These are phyloP conservation scores for Macrophomina phaseolina DNA, from an alignment of 2,329 filamentous ascomycete species.

Conservation along the genomic window DNA sequence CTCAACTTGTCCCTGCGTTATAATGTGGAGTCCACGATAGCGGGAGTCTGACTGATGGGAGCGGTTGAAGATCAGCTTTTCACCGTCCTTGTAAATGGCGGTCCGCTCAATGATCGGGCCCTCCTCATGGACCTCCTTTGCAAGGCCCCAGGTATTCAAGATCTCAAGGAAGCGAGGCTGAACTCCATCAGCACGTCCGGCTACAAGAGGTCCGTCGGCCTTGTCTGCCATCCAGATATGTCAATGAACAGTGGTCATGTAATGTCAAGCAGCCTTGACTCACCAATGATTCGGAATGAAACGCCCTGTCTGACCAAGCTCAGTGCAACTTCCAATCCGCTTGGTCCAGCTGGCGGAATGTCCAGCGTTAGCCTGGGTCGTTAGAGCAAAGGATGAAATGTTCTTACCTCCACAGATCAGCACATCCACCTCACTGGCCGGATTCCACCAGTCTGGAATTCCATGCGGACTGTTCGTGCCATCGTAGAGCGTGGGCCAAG, in stretches of 20 bases:
- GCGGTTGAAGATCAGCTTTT: conserved; percentile 36
- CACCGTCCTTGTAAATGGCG: conserved; percentile 39
- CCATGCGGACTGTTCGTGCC: conserved; percentile 39
- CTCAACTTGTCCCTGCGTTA: conserved; percentile 47
- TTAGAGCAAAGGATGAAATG: background rate
- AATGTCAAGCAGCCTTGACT: background rate
- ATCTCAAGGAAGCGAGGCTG: conserved; percentile 32
- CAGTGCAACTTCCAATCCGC: conserved; percentile 39
- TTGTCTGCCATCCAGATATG: conserved; percentile 32
- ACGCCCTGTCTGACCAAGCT: conserved; percentile 42
- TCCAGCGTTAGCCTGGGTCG: conserved; percentile 11
- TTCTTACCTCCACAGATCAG: conserved; percentile 42
- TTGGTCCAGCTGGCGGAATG: conserved; percentile 36
- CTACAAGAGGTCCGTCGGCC: conserved; percentile 34
- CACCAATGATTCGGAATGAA: conserved; percentile 43
- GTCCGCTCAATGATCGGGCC: conserved; percentile 42
- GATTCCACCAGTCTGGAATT: conserved; percentile 37
- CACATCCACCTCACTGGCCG: conserved; percentile 40
- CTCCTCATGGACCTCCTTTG: conserved; percentile 40
- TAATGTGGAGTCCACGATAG: conserved; percentile 44
- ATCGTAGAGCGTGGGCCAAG: conserved; percentile 40
- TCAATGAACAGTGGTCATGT: background rate
- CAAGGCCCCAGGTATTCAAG: conserved; percentile 33
- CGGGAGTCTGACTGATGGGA: conserved; percentile 43
- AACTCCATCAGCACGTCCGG: conserved; percentile 40